phyloP scores from a whole-genome alignment of 768 basidiomycete species.

The Suillus ampliporus region DNA sequence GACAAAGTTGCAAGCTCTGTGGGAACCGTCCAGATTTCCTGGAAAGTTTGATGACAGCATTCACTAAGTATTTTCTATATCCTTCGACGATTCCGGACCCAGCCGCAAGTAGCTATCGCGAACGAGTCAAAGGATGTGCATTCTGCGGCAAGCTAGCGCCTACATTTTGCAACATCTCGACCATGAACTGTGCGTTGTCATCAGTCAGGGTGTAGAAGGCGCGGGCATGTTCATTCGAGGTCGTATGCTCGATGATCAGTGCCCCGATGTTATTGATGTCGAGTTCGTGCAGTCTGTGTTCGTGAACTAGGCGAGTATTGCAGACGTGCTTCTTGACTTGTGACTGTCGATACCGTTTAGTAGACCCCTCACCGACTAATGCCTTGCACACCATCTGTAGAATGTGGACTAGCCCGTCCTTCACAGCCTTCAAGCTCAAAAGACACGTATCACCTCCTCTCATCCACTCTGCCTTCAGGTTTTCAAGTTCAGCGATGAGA shows the following conservation, averaged over 20 bases:
- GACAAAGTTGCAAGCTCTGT: constrained; percentile 15
- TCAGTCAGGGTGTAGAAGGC: constrained; percentile 1
- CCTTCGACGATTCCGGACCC: constrained; percentile 19
- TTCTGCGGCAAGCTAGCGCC: constrained; percentile 4
- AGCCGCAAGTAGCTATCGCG: constrained; percentile 31
- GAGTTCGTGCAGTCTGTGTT: constrained; percentile 15
- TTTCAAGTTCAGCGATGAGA: constrained; percentile 4
- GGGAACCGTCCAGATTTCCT: constrained; percentile 27
- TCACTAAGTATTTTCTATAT: constrained; percentile 23
- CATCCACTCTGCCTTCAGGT: constrained; percentile 7
- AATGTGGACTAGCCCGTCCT: constrained; percentile 17
- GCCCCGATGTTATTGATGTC: constrained; percentile 29
- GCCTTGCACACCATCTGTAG: constrained; percentile 21
- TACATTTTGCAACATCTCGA: constrained; percentile 33
- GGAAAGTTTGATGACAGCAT: constrained; percentile 26
- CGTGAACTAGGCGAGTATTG: constrained; percentile 28
- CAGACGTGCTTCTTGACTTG: constrained; percentile 24
- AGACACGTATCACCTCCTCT: constrained; percentile 18
- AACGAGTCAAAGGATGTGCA: neutral
- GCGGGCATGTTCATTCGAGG: neutral
- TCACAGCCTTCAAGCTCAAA: constrained; percentile 19
- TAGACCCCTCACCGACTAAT: neutral
- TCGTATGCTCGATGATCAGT: constrained; percentile 12
- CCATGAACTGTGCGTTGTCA: constrained; percentile 15
- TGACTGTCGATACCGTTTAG: constrained; percentile 18